Percentiles rank a stretch among this genome's conserved stretches.
phyloP scores from a whole-genome alignment of 2,329 filamentous ascomycete genomes.

The Calonectria hongkongensis region DNA sequence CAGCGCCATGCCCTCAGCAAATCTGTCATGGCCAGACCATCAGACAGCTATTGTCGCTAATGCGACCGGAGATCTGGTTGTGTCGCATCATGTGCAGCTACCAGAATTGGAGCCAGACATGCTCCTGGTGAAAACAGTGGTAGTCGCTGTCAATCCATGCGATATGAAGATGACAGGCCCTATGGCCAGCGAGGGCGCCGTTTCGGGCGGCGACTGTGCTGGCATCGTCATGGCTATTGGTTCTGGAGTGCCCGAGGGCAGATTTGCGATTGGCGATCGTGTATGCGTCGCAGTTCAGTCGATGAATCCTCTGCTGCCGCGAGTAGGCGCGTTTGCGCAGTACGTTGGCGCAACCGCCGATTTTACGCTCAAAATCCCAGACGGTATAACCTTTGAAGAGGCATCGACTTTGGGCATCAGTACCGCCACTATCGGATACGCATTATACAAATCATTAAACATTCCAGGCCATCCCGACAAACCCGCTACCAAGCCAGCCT shows the following conservation, averaged over 20 bases:
- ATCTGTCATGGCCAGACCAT: background rate
- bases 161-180: conserved; percentile 27
- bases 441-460: conserved; percentile 23
- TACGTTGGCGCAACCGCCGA: conserved; percentile 25
- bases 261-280: conserved; percentile 14
- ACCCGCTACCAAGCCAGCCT: conserved; percentile 20
- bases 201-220: conserved; percentile 22
- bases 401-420: conserved; percentile 28
- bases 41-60: conserved; percentile 9
- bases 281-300: conserved; percentile 25
- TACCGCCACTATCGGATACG: conserved; percentile 30
- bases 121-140: conserved; percentile 13
- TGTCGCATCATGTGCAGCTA: background rate
- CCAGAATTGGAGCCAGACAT: conserved; percentile 6
- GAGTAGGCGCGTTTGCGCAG: conserved; percentile 32
- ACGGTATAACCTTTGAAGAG: conserved; percentile 21
- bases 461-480: conserved; percentile 30
- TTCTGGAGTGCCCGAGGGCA: background rate
- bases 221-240: conserved; percentile 4
- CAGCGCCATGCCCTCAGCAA: background rate
- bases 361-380: conserved; percentile 28
- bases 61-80: background rate
- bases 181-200: conserved; percentile 22
- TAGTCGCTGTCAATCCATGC: conserved; percentile 25
- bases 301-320: conserved; percentile 16